Base-by-base conservation (phyloP, 2,329 filamentous ascomycete genomes). In the Westerdykella sp. region DNA sequence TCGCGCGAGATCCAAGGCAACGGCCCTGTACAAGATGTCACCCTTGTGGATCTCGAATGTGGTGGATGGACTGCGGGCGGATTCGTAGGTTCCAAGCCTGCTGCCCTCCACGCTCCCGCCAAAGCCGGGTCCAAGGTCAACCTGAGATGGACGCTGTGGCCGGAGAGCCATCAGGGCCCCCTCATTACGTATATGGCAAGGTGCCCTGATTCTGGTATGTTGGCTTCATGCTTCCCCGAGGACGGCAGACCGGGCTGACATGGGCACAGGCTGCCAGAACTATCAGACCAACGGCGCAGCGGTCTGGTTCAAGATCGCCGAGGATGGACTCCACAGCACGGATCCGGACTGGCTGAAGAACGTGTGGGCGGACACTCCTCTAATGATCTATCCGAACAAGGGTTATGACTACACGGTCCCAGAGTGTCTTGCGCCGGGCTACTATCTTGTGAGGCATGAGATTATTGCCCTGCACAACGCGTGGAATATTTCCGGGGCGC, bases 371-470 rank as follows among this genome's bases (percentile, higher is more conserved):
- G 44, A 71, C 60, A 69, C 63, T 12, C 55, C 68, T 1, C 60
- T 76, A 6, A 74, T 74, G 68, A 66, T 63, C 12, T 54, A 65
- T 7, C 69, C 67, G 30, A 73, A 70, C 48, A 54, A 62, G 2
- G 66, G 68, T 3, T 69, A 72, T 46, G 63, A 65, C 35, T 80
- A 79, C 66, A 76, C 71, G n/a, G 74, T 80, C 49, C 77, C 77
- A 4, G 63, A 65, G 12, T 78, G 73, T 61, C 66, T 80, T 32
- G 65, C 70, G 35, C 62, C 71, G 0, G 77, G 77, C 1, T 75
- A 75, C 68, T 79, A 80, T 60, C 73, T 80, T 42, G 75, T 80
- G 18, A 74, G 77, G 39, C 77, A 80, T 53, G 77, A 80, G 59
- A 72, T 77, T 54, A 73, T 79, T 46, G 77, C 76, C 3, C 68